Evolutionary conservation across 306 rosid genomes (phyloP), one percentile per base, ranked within the genome.

Genomic region (Quercus bicolor): DNA sequence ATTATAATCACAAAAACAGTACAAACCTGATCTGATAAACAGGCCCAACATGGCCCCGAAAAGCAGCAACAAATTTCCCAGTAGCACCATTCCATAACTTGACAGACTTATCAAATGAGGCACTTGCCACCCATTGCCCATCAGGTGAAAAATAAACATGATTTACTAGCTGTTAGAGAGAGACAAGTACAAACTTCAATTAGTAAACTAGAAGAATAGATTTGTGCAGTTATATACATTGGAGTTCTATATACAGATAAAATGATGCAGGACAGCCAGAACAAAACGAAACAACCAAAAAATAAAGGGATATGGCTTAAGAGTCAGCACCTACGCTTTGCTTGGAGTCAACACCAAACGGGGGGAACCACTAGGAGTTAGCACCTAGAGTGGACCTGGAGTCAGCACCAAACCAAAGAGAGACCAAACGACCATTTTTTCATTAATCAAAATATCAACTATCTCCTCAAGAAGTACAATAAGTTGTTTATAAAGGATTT

Each of bases 61-160:
- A 91, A 75, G 91, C 96, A 45, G 94, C 85, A 40, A 91, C 88
- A 77, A 95, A 95, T 76, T 85, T 82, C 75, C 99, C 99, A 3
- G 97, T 93, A 45, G 85, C 83, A 62, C 98, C 97, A 79, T 84
- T 89, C 99, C 98, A 93, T 75, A 95, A 54, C 83, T 93, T 95
- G 66, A 95, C 98, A 70, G 99, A 95, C 79, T 90, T 93, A 79
- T 95, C 99, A 76, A 95, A 95, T 66, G 98, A 95, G 65, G 94
- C 97, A 84, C 97, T 95, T 37, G 99, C 98, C 66, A 95, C 80
- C 98, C 99, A 95, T 90, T 89, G 98, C 40, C 99, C 99, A 72
- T 95, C 99, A 75, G 99, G 99, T 26, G 99, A 95, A 85, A 95
- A 95, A 83, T 85, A 88, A 34, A 95, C 97, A 75, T 95, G 94